These are phyloP conservation scores for Penicillium glabrum DNA, from an alignment of 2,329 filamentous ascomycete genomes.

Conservation along the genomic window DNA sequence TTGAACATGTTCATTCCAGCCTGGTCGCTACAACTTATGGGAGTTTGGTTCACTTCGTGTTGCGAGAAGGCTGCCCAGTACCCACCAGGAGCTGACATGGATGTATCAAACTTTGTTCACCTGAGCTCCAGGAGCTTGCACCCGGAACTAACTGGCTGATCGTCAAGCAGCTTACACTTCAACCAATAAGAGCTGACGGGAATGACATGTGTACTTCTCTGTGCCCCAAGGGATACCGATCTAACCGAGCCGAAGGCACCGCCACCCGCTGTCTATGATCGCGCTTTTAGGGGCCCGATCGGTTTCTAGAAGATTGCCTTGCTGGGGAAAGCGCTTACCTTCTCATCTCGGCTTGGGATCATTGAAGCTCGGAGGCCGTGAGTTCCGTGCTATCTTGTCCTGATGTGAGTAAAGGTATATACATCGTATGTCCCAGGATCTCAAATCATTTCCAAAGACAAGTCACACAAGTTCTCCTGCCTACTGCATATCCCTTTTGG, in stretches of 20 bases:
- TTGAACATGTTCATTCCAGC: background rate
- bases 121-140: background rate
- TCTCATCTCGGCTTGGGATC: background rate
- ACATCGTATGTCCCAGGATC: background rate
- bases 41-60: background rate
- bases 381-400: too few species aligned
- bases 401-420: too few species aligned
- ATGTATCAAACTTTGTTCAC: background rate
- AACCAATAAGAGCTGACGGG: background rate
- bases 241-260: background rate
- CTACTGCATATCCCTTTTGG: background rate
- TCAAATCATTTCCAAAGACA: background rate
- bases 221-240: background rate
- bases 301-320: slow-evolving; percentile 11
- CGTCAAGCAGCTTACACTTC: background rate
- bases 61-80: background rate
- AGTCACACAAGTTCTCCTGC: background rate
- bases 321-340: background rate
- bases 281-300: background rate
- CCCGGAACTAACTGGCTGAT: background rate
- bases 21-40: background rate
- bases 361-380: background rate
- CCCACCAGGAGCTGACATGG: background rate
- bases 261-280: background rate
- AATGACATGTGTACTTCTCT: background rate